Percentiles rank a stretch among this genome's conserved stretches.
Conservation (phyloP, 2,329 filamentous ascomycete genomes). For the Fusarium hostae region DNA sequence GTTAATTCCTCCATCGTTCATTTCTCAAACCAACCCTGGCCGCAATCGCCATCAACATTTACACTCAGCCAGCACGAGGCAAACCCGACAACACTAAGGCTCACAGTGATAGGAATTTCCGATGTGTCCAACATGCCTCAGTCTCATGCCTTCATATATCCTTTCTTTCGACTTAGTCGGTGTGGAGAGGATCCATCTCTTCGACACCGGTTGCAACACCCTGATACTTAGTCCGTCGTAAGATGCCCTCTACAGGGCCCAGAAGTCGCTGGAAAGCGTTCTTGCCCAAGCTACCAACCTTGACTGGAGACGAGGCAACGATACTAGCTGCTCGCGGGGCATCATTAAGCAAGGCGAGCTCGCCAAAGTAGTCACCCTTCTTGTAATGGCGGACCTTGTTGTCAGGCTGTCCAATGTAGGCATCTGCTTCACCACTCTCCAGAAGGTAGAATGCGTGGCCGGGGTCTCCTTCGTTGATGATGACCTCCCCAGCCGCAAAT, state of each 20-base stretch:
- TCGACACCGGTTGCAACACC: conserved; percentile 71
- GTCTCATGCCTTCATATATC: background rate
- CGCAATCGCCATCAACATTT: conserved; percentile 21
- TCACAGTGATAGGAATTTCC: conserved; percentile 1
- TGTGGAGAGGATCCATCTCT: conserved; percentile 73
- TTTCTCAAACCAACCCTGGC: conserved; percentile 27
- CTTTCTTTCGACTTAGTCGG: conserved; percentile 37
- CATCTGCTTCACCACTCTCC: conserved; percentile 87
- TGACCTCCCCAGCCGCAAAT: conserved; percentile 79
- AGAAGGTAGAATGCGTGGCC: conserved; percentile 93
- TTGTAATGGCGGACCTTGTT: conserved; percentile 81
- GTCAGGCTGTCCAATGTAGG: conserved; percentile 79
- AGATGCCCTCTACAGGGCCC: conserved; percentile 92
- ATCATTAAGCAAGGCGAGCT: conserved; percentile 92
- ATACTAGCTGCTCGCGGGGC: conserved; percentile 92
- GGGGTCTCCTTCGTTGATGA: conserved; percentile 91
- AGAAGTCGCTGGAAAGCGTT: conserved; percentile 94
- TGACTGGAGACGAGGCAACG: conserved; percentile 84
- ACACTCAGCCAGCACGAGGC: conserved; percentile 13
- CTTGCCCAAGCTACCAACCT: conserved; percentile 91
- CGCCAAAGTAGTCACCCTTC: conserved; percentile 97
- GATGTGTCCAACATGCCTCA: conserved; percentile 1
- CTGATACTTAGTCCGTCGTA: conserved; percentile 80
- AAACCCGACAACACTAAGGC: conserved; percentile 22
- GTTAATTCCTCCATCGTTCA: conserved; percentile 34